Percentiles rank a stretch among this genome's conserved stretches.
Evolutionary conservation across 129 eudicot species (phyloP).

Genomic region (Deinandra increscens): DNA sequence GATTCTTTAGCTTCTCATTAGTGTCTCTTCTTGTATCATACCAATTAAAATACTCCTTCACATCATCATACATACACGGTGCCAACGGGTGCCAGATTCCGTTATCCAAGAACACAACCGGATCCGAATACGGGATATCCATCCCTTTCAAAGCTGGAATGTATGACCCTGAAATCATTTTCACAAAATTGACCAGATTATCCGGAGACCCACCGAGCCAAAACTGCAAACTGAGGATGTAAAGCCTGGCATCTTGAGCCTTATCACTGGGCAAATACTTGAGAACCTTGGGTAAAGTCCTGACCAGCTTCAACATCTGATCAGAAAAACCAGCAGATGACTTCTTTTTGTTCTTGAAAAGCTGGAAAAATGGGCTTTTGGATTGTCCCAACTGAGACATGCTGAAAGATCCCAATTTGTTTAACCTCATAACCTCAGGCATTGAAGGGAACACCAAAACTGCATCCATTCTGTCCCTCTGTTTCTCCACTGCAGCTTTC

Average conservation of each 20-base stretch:
- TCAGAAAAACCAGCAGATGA: conserved; percentile 94
- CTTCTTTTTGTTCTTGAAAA: conserved; percentile 78
- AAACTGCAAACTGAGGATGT: conserved; percentile 92
- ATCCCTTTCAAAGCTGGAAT: conserved; percentile 81
- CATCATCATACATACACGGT: conserved; percentile 98
- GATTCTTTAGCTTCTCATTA: conserved; percentile 68
- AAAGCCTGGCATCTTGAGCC: conserved; percentile 96
- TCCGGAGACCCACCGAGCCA: conserved; percentile 99
- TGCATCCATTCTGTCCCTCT: conserved; percentile 96
- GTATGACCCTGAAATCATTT: conserved; percentile 91
- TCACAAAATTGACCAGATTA: conserved; percentile 83
- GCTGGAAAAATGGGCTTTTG: conserved; percentile 86
- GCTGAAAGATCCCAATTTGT: conserved; percentile 88
- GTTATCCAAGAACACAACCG: conserved; percentile 85
- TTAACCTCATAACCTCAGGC: conserved; percentile 99
- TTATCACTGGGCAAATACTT: conserved; percentile 97
- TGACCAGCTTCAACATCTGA: conserved; percentile 90
- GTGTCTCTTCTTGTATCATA: conserved; percentile 94
- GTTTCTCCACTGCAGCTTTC: conserved; percentile 87
- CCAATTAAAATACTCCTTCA: conserved; percentile 98
- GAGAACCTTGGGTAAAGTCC: conserved; percentile 90
- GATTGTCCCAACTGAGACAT: conserved; percentile 98
- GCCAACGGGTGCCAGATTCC: conserved; percentile 99
- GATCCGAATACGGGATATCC: conserved; percentile 79
- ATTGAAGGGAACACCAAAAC: conserved; percentile 95